Evolutionary conservation across 352 stramenopile species (phyloP).

Genomic region (Globisporangium viniferum): DNA sequence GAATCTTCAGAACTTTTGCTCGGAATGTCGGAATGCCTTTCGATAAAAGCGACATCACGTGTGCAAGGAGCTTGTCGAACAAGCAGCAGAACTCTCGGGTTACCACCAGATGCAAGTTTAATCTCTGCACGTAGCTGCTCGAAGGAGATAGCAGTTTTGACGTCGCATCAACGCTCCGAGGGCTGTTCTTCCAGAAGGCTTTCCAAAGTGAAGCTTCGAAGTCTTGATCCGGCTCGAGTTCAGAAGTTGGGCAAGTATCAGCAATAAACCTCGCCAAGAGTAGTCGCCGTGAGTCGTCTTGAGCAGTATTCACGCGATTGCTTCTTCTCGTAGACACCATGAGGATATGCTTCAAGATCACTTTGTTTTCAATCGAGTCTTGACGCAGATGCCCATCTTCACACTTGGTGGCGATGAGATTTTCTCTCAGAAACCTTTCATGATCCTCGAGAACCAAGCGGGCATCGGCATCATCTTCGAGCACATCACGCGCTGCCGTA

Average conservation of each 20-base stretch:
- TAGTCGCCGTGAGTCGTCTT: slow-evolving; percentile 48
- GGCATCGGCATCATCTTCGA: slow-evolving; percentile 47
- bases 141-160: slow-evolving; percentile 48
- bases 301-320: slow-evolving; percentile 22
- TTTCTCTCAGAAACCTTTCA: slow-evolving; percentile 25
- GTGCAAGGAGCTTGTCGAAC: slow-evolving; percentile 66
- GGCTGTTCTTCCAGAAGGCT: slow-evolving; percentile 38
- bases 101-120: slow-evolving; percentile 47
- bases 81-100: slow-evolving; percentile 58
- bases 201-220: slow-evolving; percentile 42
- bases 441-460: slow-evolving; percentile 53
- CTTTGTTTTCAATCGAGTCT: slow-evolving; percentile 1
- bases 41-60: slow-evolving; percentile 77
- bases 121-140: slow-evolving; percentile 36
- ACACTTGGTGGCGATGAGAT: slow-evolving; percentile 14
- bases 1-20: slow-evolving; percentile 72
- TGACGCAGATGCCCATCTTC: slow-evolving; percentile 3
- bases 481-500: slow-evolving; percentile 20
- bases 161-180: slow-evolving; percentile 26
- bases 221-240: not conserved
- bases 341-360: slow-evolving; percentile 67
- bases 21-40: slow-evolving; percentile 67
- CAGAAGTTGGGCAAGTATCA: slow-evolving; percentile 18
- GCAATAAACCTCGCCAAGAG: slow-evolving; percentile 57
- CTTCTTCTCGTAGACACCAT: slow-evolving; percentile 45